Percentiles rank a stretch among this genome's conserved stretches.
phyloP scores from a whole-genome alignment of 192 early-diverging fungal genomes.

The Entomortierella chlamydospora region DNA sequence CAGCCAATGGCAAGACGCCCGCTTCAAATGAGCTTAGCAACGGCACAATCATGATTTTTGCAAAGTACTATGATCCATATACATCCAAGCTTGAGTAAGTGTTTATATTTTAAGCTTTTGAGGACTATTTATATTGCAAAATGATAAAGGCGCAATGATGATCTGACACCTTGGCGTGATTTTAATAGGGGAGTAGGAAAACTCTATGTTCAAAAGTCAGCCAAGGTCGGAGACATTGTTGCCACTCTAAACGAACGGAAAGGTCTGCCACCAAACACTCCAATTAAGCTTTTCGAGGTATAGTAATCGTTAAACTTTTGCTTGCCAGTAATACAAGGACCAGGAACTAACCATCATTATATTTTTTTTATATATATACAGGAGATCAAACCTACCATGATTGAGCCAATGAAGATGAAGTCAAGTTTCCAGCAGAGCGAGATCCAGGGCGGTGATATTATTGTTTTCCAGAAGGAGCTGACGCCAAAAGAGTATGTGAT shows the following conservation, averaged over 20 bases:
- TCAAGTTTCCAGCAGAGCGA: constrained; percentile 81
- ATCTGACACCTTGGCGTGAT: background rate
- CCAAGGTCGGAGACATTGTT: constrained; percentile 72
- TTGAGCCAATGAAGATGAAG: constrained; percentile 79
- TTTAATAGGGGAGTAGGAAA: constrained; percentile 63
- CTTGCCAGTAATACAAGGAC: background rate
- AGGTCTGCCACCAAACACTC: constrained; percentile 65
- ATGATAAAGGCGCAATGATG: too few relatives aligned
- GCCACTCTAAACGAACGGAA: constrained; percentile 65
- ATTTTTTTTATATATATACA: constrained; percentile 31
- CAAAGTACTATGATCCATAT: constrained; percentile 86
- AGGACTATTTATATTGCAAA: too few relatives aligned
- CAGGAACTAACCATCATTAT: background rate
- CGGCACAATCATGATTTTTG: constrained; percentile 74
- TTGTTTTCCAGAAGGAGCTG: constrained; percentile 80
- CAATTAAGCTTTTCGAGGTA: constrained; percentile 75
- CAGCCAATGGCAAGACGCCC: constrained; percentile 27
- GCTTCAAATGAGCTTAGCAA: constrained; percentile 8
- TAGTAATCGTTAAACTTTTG: background rate
- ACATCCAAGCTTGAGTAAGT: constrained; percentile 70
- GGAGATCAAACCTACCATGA: constrained; percentile 95
- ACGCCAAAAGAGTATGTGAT: constrained; percentile 58
- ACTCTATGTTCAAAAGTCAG: constrained; percentile 62
- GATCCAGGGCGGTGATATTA: constrained; percentile 94
- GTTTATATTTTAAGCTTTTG: too few relatives aligned